phyloP scores from a whole-genome alignment of 495 filamentous ascomycete species.

The Tuber indicum region DNA sequence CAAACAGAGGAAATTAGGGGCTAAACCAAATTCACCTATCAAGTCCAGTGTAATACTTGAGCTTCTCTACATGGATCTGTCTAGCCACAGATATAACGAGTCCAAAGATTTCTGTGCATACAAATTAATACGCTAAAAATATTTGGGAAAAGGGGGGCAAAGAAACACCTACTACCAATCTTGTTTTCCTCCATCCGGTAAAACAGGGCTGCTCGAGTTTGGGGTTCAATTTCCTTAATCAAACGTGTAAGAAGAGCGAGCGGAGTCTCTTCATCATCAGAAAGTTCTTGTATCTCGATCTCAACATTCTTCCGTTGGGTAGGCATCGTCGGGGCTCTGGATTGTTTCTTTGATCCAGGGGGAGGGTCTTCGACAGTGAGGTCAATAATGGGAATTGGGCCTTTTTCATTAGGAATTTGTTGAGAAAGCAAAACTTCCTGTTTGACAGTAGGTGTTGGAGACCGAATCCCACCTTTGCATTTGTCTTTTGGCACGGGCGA shows the following conservation, averaged over 20 bases:
- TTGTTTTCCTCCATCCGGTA: constrained; percentile 19
- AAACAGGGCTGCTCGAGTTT: constrained; percentile 7
- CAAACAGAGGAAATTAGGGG: neutral
- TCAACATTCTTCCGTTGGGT: neutral
- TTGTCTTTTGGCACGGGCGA: constrained; percentile 11
- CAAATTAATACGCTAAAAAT: neutral
- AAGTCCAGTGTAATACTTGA: constrained; percentile 26
- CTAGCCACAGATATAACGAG: constrained; percentile 8
- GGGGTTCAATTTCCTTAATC: neutral
- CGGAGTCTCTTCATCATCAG: constrained; percentile 8
- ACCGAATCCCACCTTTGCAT: constrained; percentile 9
- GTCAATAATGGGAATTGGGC: constrained; percentile 30
- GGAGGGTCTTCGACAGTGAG: constrained; percentile 26
- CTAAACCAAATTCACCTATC: constrained; percentile 24
- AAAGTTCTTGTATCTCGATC: constrained; percentile 17
- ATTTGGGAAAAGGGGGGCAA: neutral
- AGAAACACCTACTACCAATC: constrained; percentile 11
- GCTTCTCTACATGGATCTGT: constrained; percentile 19
- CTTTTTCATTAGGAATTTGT: neutral
- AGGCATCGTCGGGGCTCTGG: neutral
- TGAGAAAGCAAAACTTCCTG: constrained; percentile 4
- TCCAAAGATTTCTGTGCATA: constrained; percentile 13
- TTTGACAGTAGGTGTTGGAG: constrained; percentile 15
- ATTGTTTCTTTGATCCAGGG: neutral
- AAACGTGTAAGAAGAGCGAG: constrained; percentile 4